phyloP scores from a whole-genome alignment of 768 basidiomycete genomes.

The Lentinus brumalis region DNA sequence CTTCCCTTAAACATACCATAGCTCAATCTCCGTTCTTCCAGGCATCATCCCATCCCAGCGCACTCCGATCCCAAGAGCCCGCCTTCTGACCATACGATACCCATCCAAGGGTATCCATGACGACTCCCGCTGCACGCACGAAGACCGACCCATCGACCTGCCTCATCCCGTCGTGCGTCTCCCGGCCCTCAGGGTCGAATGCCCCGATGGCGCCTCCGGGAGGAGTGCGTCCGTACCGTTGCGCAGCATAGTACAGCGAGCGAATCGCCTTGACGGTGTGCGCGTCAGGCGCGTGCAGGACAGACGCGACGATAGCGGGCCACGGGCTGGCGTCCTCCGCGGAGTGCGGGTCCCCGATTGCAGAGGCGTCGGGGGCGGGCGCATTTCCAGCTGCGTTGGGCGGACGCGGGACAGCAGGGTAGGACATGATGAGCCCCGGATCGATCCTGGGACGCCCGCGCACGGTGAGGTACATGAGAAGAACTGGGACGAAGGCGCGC shows the following conservation, averaged over 20 bases:
- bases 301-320: constrained; percentile 48
- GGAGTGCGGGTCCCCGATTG: constrained; percentile 39
- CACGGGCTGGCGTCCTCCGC: constrained; percentile 51
- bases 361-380: constrained; percentile 19
- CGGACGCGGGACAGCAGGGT: constrained; percentile 43
- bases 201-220: constrained; percentile 46
- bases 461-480: constrained; percentile 39
- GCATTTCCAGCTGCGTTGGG: constrained; percentile 25
- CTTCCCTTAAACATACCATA: no score
- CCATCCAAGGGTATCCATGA: constrained; percentile 61
- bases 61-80: constrained; percentile 57
- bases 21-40: constrained; percentile 43
- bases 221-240: constrained; percentile 45
- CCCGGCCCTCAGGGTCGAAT: constrained; percentile 39
- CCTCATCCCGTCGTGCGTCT: constrained; percentile 47
- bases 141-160: constrained; percentile 59
- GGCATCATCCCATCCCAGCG: constrained; percentile 61
- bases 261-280: constrained; percentile 44
- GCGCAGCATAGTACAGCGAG: constrained; percentile 49
- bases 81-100: constrained; percentile 50
- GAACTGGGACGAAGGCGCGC: constrained; percentile 42
- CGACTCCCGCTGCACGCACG: constrained; percentile 55
- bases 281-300: constrained; percentile 51
- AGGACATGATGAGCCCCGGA: constrained; percentile 47
- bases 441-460: constrained; percentile 59